A percentile compares a stretch with the other conserved stretches of the same genome.
phyloP scores from a whole-genome alignment of 805 yeast species.

The Jamesozyma hellenica region DNA sequence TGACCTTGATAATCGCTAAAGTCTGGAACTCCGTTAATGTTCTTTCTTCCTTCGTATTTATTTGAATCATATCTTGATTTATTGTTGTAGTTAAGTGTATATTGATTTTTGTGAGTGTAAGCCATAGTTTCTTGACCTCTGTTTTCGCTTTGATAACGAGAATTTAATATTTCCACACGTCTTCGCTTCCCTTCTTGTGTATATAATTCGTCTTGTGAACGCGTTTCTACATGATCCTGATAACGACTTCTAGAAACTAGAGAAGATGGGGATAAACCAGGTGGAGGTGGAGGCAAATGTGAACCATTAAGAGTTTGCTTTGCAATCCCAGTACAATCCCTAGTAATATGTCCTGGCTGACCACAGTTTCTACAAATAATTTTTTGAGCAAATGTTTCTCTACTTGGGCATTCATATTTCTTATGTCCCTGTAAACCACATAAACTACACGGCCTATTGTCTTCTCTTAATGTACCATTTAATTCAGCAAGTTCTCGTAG shows the following conservation, averaged over 20 bases:
- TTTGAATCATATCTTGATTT: neutral
- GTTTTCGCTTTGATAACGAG: too few relatives aligned
- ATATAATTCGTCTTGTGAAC: neutral
- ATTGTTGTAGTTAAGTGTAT: neutral
- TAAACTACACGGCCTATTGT: slow-evolving; percentile 49
- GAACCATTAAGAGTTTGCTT: slow-evolving; percentile 4
- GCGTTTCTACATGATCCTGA: neutral
- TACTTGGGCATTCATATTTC: slow-evolving; percentile 53
- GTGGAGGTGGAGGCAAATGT: neutral
- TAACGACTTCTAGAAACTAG: neutral
- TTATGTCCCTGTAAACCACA: slow-evolving; percentile 64
- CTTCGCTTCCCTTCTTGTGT: slow-evolving; percentile 1
- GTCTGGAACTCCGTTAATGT: too few relatives aligned
- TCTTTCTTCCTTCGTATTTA: too few relatives aligned
- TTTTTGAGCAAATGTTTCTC: slow-evolving; percentile 39
- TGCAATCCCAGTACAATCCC: slow-evolving; percentile 54
- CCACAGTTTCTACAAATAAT: slow-evolving; percentile 76
- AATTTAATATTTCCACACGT: neutral
- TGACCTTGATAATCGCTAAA: too few relatives aligned
- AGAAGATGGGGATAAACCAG: neutral
- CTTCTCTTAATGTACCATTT: slow-evolving; percentile 89
- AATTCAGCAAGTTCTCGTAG: slow-evolving; percentile 83
- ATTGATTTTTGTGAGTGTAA: too few relatives aligned
- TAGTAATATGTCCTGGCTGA: slow-evolving; percentile 71
- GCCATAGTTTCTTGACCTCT: too few relatives aligned